Evolutionary conservation across 805 yeast species (phyloP).

Genomic region (Yamadazyma takamatsuzukensis): DNA sequence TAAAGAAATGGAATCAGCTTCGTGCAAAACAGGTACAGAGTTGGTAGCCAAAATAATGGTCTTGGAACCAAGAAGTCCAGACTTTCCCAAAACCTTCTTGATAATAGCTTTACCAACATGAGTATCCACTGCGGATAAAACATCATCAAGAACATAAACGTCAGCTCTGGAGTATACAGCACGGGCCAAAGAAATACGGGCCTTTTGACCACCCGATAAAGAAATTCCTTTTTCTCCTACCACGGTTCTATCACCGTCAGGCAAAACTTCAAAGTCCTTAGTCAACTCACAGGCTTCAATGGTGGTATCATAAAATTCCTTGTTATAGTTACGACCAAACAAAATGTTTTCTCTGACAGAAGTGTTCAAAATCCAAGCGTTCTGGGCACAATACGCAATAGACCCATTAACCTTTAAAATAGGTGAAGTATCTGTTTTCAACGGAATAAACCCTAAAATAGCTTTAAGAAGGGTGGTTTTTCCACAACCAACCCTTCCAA

Average conservation of each 20-base stretch:
- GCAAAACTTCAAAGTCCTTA: slow-evolving; percentile 31
- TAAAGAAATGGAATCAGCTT: slow-evolving; percentile 31
- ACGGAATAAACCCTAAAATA: slow-evolving; percentile 27
- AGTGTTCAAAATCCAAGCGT: slow-evolving; percentile 40
- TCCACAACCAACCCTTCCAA: slow-evolving; percentile 40
- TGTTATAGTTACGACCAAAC: slow-evolving; percentile 33
- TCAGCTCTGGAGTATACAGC: slow-evolving; percentile 41
- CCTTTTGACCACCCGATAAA: slow-evolving; percentile 42
- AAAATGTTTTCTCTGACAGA: slow-evolving; percentile 37
- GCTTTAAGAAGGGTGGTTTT: slow-evolving; percentile 35
- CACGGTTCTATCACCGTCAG: slow-evolving; percentile 39
- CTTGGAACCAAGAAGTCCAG: slow-evolving; percentile 30
- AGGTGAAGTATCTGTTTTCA: slow-evolving; percentile 13
- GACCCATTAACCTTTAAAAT: slow-evolving; percentile 26
- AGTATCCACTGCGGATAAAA: slow-evolving; percentile 42
- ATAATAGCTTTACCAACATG: slow-evolving; percentile 38
- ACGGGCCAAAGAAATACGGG: slow-evolving; percentile 38
- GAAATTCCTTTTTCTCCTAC: slow-evolving; percentile 45
- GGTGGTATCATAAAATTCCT: slow-evolving; percentile 27
- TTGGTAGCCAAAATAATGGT: slow-evolving; percentile 39
- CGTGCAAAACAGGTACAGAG: slow-evolving; percentile 32
- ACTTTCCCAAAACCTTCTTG: slow-evolving; percentile 25
- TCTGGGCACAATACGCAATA: slow-evolving; percentile 39
- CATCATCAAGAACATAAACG: slow-evolving; percentile 36
- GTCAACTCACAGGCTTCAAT: slow-evolving; percentile 35